These are phyloP conservation scores for Colletotrichum sansevieriae DNA, from an alignment of 2,329 filamentous ascomycete species.

Conservation along the genomic window DNA sequence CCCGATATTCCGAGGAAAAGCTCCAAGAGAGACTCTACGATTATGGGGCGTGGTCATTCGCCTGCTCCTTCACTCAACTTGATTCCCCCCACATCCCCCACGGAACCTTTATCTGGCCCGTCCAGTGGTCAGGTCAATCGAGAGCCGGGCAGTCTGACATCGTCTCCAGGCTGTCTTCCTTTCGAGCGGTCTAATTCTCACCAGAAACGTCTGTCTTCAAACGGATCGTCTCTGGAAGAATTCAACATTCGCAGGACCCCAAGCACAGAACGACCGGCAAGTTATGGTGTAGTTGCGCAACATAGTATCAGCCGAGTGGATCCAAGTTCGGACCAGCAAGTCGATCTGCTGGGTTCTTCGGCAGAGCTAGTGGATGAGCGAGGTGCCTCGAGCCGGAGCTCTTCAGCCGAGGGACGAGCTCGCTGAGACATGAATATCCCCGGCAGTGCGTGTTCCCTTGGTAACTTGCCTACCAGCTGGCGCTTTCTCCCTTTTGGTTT, in stretches of 20 bases:
- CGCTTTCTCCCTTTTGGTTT: not conserved
- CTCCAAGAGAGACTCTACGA: constrained; percentile 71
- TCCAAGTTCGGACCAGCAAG: constrained; percentile 55
- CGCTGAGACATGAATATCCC: constrained; percentile 9
- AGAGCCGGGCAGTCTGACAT: constrained; percentile 4
- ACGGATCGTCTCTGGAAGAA: constrained; percentile 63
- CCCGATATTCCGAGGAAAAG: constrained; percentile 79
- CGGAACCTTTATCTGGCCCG: constrained; percentile 17
- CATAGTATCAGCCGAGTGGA: constrained; percentile 70
- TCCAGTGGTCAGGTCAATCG: constrained; percentile 27
- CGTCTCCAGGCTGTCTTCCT: constrained; percentile 55
- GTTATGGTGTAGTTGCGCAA: constrained; percentile 69
- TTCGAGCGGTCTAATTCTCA: constrained; percentile 69
- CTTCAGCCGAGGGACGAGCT: constrained; percentile 30
- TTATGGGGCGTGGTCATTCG: constrained; percentile 48
- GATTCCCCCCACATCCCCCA: constrained; percentile 39
- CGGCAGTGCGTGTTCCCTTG: not conserved
- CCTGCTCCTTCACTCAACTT: constrained; percentile 54
- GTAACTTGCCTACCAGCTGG: not conserved
- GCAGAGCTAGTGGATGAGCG: constrained; percentile 68
- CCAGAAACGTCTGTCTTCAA: constrained; percentile 62
- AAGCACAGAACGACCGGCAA: constrained; percentile 64
- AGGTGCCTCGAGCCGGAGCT: constrained; percentile 30
- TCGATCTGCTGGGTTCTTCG: constrained; percentile 64
- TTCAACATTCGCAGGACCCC: constrained; percentile 53